Evolutionary conservation across 257 asterid genomes (phyloP), one percentile per base, ranked within the genome.

Genomic region (Rehmannia glutinosa): DNA sequence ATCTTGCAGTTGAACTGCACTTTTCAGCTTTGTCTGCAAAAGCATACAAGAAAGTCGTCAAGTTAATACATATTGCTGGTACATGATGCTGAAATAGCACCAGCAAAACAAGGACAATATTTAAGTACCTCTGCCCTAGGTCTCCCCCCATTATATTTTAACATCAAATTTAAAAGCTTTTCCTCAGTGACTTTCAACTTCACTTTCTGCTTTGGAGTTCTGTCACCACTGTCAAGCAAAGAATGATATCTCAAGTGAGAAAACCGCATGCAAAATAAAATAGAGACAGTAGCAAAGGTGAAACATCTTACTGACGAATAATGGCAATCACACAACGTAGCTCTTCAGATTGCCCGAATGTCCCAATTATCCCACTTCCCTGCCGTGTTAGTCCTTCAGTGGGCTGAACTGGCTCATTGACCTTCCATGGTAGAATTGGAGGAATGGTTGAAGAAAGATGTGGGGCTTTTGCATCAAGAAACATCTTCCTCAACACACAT

Each of bases 161-260:
- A 78, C 97, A 90, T 94, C 87, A 94, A 84, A 81, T 94, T 94
- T 75, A 94, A 75, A 66, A 94, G 96, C 76, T 89, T 94, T 76
- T 94, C 99, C 81, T 94, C 99, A 0, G 96, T 94, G 64, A 91
- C 99, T 81, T 85, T 94, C 84, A 94, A 79, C 77, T 94, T 94
- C 83, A 94, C 99, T 77, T 94, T 94, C 85, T 93, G 99, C 85
- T 93, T 94, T 38, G 99, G 97, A 72, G 97, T 94, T 85, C 99
- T 87, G 82, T 94, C 99, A 52, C 99, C 99, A 73, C 99, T 94
- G 90, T 61, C 30, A 78, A 72, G 66, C 72, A 65, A 66, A 74
- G 60, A 69, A 68, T 17, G 30, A 68, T 52, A 59, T 49, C 51
- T 66, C 25, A 78, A 66, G 74, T 54, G 57, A 68, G 64, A 39